Percentiles rank a stretch among this genome's conserved stretches.
Evolutionary conservation across 306 rosid genomes (phyloP).

Genomic region (Rosa multiflora): DNA sequence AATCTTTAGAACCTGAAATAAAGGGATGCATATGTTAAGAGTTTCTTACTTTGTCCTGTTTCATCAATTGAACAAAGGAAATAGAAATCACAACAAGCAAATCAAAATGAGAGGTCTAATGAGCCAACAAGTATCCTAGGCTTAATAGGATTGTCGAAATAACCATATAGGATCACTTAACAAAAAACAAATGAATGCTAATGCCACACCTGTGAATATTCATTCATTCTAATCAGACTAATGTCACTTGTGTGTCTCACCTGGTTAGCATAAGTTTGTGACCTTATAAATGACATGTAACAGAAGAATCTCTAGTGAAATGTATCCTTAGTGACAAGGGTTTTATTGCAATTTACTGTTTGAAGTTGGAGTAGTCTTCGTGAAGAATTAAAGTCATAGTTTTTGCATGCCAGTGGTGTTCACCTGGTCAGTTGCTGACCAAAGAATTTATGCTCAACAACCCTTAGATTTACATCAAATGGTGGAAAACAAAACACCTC

Average conservation of each 20-base stretch:
- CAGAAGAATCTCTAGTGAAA: no score
- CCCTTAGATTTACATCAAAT: no score
- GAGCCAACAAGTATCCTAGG: not conserved
- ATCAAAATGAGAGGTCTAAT: not conserved
- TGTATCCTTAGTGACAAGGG: no score
- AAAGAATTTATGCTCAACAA: no score
- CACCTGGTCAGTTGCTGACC: no score
- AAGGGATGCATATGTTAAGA: not conserved
- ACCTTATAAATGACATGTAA: no score
- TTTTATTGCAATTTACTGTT: no score
- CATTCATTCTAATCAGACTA: not conserved
- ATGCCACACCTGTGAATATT: not conserved
- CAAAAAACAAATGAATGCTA: conserved; percentile 14
- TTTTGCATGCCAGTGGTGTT: no score
- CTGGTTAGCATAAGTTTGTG: no score
- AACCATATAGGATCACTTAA: conserved; percentile 1
- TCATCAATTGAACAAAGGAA: not conserved
- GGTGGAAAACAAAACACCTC: no score
- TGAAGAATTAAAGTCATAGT: no score
- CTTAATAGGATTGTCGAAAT: not conserved
- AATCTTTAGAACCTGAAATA: conserved; percentile 28
- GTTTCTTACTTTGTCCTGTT: not conserved
- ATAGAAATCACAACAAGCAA: not conserved
- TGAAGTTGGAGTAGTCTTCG: no score
- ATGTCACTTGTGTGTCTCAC: not conserved